Conservation (phyloP, 352 stramenopile genomes). For the Halophytophthora batemanensis region DNA sequence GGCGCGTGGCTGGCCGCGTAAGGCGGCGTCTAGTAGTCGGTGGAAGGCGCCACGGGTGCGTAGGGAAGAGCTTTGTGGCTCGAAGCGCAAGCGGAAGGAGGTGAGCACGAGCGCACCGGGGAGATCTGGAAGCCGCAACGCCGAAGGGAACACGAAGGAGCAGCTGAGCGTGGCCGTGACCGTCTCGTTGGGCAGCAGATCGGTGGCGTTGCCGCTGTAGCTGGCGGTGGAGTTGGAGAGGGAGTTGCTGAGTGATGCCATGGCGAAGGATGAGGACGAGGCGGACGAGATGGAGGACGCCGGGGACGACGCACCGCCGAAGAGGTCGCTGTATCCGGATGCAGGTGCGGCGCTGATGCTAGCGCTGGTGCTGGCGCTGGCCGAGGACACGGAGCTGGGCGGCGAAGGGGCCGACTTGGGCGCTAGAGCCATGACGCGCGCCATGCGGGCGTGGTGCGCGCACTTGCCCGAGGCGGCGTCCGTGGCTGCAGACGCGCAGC, state of each 20-base stretch:
- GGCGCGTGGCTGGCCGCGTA: conserved; percentile 58
- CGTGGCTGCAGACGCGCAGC: conserved; percentile 50
- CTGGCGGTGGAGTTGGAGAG: conserved; percentile 1
- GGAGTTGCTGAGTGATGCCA: conserved; percentile 10
- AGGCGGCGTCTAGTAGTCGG: conserved; percentile 52
- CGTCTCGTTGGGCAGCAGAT: conserved; percentile 41
- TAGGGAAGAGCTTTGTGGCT: conserved; percentile 49
- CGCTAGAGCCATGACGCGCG: conserved; percentile 73
- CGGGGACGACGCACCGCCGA: conserved; percentile 2
- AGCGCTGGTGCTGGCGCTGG: conserved; percentile 1
- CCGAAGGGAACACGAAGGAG: conserved; percentile 53
- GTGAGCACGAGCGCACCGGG: conserved; percentile 62
- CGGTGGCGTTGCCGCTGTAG: conserved; percentile 1
- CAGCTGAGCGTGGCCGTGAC: conserved; percentile 36
- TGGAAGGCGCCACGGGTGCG: conserved; percentile 44
- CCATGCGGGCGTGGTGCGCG: conserved; percentile 77
- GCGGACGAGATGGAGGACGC: conserved; percentile 16
- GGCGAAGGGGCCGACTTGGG: conserved; percentile 18
- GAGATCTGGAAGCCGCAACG: conserved; percentile 41
- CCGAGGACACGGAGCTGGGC: background rate
- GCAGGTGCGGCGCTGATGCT: conserved; percentile 8
- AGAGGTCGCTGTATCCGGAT: conserved; percentile 1
- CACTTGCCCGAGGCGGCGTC: conserved; percentile 43
- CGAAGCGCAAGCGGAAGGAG: conserved; percentile 69
- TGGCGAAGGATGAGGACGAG: conserved; percentile 24